Base-by-base conservation (phyloP, 83 land plant genomes). In the Larix sibirica region DNA sequence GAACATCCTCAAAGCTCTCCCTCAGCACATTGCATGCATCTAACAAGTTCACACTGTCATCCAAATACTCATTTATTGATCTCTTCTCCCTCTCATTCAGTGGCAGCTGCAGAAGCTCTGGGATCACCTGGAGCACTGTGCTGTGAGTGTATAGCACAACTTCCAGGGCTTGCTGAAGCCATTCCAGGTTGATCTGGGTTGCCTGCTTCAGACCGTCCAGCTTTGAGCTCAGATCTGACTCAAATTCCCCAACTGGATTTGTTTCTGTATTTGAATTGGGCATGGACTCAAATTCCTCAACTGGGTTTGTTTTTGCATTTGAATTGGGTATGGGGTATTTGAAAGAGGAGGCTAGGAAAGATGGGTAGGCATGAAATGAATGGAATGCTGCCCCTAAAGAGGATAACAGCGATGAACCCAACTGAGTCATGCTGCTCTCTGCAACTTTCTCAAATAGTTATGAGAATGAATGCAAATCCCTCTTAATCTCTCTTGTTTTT, bases 41-140 rank as follows among this genome's bases (percentile, higher is more conserved):
- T 31, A 84, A 85, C 18, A 84, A 77, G 50, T 73, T 84, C 21
- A 81, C 86, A 38, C 79, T 81, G 68, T 84, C 86, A 81, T 84
- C 84, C 58, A 84, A 77, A 44, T 84, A 84, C 28, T 84, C 84
- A 60, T 84, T 84, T 16, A 84, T 40, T 62, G 64, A 69, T 54
- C 83, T 84, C 63, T 56, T 21, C 59, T 84, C 85, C 24, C 21
- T 47, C 26, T 81, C 65, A 18, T 85, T 50, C 47, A 84, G 69
- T 38, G 86, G 78, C 44, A 81, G 20, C 56, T 81, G 84, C 44
- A 84, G 86, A 47, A 10, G 58, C 16, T 68, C 63, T 21, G 86
- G 65, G 23, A 81, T 81, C 38, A 81, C 60, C 24, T 36, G 56
- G 17, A 82, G 10, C 21, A 84, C 69, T 28, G 62, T 67, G 24